A percentile compares a stretch with the other conserved stretches of the same genome.
Conservation (phyloP, 2,329 filamentous ascomycete species). For the Xylariaceae sp. region DNA sequence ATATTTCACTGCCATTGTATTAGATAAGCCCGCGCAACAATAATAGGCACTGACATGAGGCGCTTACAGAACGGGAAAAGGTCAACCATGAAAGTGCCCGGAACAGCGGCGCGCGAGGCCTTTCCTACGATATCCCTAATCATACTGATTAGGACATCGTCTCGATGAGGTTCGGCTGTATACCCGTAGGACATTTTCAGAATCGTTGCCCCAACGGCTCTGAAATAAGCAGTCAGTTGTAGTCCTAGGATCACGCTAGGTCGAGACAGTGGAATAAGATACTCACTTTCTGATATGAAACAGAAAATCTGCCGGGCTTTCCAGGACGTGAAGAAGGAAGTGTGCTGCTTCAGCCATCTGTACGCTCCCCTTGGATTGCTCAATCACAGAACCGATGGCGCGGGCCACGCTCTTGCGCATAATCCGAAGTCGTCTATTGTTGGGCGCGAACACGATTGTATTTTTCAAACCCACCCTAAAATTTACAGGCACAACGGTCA, state of each 20-base stretch:
- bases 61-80: conserved; percentile 20
- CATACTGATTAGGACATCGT: conserved; percentile 25
- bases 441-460: not conserved
- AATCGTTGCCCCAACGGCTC: conserved; percentile 26
- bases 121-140: conserved; percentile 21
- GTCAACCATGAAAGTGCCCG: conserved; percentile 29
- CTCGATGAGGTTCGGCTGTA: conserved; percentile 16
- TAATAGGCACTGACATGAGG: not conserved
- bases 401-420: not conserved
- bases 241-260: not conserved
- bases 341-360: conserved; percentile 1
- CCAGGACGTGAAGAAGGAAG: conserved; percentile 4
- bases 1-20: conserved; percentile 1
- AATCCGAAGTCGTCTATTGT: not conserved
- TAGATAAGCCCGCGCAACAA: not conserved
- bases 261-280: too few relatives aligned
- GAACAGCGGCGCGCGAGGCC: conserved; percentile 20
- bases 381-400: not conserved
- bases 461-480: not conserved
- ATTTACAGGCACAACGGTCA: not conserved
- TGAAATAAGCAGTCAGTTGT: not conserved
- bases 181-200: conserved; percentile 31
- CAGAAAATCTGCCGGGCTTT: not conserved
- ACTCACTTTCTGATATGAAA: conserved; percentile 10
- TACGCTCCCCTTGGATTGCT: not conserved